Percentiles rank a stretch among this genome's conserved stretches.
These are phyloP conservation scores for Spatholobus suberectus DNA, from an alignment of 306 rosid species.

Conservation along the genomic window DNA sequence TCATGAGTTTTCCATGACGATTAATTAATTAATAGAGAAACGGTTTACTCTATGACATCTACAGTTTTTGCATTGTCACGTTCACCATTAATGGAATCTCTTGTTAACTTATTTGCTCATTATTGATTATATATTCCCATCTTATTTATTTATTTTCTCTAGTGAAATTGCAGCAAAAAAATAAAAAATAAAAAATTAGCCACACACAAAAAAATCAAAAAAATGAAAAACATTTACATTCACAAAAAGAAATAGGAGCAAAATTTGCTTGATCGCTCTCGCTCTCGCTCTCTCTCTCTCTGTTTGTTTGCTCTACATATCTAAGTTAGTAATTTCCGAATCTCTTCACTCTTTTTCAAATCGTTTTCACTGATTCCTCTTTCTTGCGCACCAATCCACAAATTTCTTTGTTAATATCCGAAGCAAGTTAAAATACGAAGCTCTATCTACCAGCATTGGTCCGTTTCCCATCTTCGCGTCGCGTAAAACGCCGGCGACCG, in stretches of 20 bases:
- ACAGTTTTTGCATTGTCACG: too few relatives aligned
- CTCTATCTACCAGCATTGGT: slow-evolving; percentile 88
- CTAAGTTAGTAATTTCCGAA: neutral
- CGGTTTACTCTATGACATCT: too few relatives aligned
- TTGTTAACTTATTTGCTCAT: too few relatives aligned
- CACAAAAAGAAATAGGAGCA: neutral
- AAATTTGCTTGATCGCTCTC: neutral
- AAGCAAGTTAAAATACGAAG: neutral
- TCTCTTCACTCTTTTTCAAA: neutral
- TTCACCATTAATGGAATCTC: too few relatives aligned
- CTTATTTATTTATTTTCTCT: too few relatives aligned
- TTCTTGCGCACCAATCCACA: neutral
- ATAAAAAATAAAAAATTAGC: neutral
- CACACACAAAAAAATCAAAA: neutral
- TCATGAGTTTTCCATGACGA: too few relatives aligned
- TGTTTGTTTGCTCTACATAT: neutral
- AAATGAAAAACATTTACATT: neutral
- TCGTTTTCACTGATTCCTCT: neutral
- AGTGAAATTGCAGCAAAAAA: too few relatives aligned
- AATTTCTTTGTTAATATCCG: neutral
- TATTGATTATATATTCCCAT: too few relatives aligned
- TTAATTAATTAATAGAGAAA: too few relatives aligned
- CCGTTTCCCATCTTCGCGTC: slow-evolving; percentile 90
- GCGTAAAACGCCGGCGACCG: slow-evolving; percentile 48
- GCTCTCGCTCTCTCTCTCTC: too few relatives aligned